A percentile compares a stretch with the other conserved stretches of the same genome.
Conservation (phyloP, 495 filamentous ascomycete genomes). For the Aspergillus nidulans region DNA sequence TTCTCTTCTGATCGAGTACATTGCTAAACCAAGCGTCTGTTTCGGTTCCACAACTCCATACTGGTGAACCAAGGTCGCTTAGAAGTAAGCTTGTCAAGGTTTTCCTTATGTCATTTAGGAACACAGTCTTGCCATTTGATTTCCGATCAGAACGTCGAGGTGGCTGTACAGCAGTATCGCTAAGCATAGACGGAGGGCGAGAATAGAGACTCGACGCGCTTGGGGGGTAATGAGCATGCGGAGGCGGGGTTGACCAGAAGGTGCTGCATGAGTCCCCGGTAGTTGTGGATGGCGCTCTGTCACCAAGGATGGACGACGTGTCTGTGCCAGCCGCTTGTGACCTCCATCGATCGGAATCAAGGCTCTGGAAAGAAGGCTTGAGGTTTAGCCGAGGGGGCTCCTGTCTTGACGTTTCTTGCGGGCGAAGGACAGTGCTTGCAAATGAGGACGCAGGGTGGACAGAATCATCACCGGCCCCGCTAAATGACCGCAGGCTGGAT, state of each 20-base stretch:
- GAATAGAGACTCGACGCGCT: slow-evolving; percentile 53
- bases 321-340: slow-evolving; percentile 50
- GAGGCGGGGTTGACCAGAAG: slow-evolving; percentile 79
- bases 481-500: slow-evolving; percentile 42
- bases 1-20: slow-evolving; percentile 68
- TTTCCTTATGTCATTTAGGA: slow-evolving; percentile 72
- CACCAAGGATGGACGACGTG: slow-evolving; percentile 51
- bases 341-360: slow-evolving; percentile 63
- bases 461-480: slow-evolving; percentile 50
- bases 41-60: slow-evolving; percentile 82
- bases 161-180: slow-evolving; percentile 31
- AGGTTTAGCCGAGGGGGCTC: slow-evolving; percentile 34
- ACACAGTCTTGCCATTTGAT: slow-evolving; percentile 54
- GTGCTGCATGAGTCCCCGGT: slow-evolving; percentile 75
- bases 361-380: slow-evolving; percentile 56
- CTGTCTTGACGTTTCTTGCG: slow-evolving; percentile 41
- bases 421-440: slow-evolving; percentile 28
- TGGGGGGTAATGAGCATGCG: slow-evolving; percentile 57
- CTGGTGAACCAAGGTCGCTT: slow-evolving; percentile 81
- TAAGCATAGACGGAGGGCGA: slow-evolving; percentile 44
- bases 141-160: slow-evolving; percentile 35
- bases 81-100: slow-evolving; percentile 78
- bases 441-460: slow-evolving; percentile 26
- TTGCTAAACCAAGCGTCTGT: slow-evolving; percentile 87
- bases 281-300: slow-evolving; percentile 47